These are phyloP conservation scores for Lophiostoma macrostomum DNA, from an alignment of 495 filamentous ascomycete species.

Conservation along the genomic window DNA sequence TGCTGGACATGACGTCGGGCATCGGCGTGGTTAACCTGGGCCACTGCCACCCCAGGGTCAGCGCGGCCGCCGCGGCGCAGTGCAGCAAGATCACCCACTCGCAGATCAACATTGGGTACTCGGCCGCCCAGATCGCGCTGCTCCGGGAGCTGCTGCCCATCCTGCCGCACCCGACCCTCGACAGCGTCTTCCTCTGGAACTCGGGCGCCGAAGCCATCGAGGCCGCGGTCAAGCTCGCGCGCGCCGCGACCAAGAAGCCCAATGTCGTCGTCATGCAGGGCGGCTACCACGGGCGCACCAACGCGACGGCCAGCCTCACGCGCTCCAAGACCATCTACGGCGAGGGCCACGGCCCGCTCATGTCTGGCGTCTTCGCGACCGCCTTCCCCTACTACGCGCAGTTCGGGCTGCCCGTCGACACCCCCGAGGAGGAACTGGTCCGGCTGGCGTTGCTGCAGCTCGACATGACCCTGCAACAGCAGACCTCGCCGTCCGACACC, in stretches of 20 bases:
- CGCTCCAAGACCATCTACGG: background rate
- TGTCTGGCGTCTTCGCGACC: background rate
- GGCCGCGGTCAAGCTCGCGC: background rate
- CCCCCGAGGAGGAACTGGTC: background rate
- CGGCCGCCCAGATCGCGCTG: background rate
- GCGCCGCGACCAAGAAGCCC: background rate
- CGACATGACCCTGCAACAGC: conserved; percentile 8
- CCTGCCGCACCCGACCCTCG: background rate
- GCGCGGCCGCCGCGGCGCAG: background rate
- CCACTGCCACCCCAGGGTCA: background rate
- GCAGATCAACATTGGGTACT: background rate
- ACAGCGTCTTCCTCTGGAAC: background rate
- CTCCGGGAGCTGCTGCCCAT: background rate
- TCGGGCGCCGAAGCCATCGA: background rate
- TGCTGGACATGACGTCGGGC: background rate
- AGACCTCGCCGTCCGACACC: conserved; percentile 16
- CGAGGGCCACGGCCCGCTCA: background rate
- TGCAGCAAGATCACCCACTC: background rate
- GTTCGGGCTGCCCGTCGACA: background rate
- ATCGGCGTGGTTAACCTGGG: background rate
- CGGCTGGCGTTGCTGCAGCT: background rate
- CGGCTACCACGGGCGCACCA: background rate
- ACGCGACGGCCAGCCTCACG: background rate
- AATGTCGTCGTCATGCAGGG: background rate
- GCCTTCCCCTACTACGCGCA: background rate